phyloP scores from a whole-genome alignment of 495 filamentous ascomycete genomes.

The Chaetomium fimeti region DNA sequence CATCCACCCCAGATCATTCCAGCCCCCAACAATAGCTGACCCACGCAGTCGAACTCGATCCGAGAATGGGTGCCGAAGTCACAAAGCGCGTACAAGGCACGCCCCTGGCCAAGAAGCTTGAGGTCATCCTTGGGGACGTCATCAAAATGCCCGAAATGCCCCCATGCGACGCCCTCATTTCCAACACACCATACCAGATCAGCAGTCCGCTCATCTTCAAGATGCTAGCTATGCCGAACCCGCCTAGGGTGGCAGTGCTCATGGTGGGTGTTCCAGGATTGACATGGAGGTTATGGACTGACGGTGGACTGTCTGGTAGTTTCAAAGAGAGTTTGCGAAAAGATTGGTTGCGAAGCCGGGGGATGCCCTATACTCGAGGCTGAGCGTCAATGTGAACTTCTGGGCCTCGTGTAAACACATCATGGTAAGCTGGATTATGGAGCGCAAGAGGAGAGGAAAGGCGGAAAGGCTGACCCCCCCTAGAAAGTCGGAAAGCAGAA shows the following conservation, averaged over 20 bases:
- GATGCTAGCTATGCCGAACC: slow-evolving; percentile 70
- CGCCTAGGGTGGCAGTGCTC: slow-evolving; percentile 74
- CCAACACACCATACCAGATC: slow-evolving; percentile 93
- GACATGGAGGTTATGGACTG: too few relatives aligned
- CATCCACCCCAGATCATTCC: neutral
- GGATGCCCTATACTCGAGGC: slow-evolving; percentile 80
- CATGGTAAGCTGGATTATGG: slow-evolving; percentile 41
- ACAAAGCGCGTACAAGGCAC: slow-evolving; percentile 91
- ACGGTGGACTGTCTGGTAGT: slow-evolving; percentile 16
- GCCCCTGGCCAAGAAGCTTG: slow-evolving; percentile 73
- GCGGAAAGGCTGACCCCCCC: slow-evolving; percentile 19
- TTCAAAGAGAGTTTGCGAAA: slow-evolving; percentile 41
- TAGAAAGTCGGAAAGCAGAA: slow-evolving; percentile 87
- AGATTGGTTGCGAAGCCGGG: slow-evolving; percentile 36
- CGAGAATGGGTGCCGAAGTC: slow-evolving; percentile 93
- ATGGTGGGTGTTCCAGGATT: slow-evolving; percentile 59
- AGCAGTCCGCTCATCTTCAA: slow-evolving; percentile 90
- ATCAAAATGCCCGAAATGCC: slow-evolving; percentile 80
- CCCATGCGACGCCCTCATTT: slow-evolving; percentile 87
- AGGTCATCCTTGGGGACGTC: slow-evolving; percentile 86
- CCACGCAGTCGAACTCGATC: slow-evolving; percentile 76
- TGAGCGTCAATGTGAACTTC: slow-evolving; percentile 91
- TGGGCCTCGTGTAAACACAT: slow-evolving; percentile 85
- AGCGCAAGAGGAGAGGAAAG: rapidly evolving
- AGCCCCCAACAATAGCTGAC: neutral